Conservation (phyloP, 2,329 filamentous ascomycete species). For the Aspergillus sp. region DNA sequence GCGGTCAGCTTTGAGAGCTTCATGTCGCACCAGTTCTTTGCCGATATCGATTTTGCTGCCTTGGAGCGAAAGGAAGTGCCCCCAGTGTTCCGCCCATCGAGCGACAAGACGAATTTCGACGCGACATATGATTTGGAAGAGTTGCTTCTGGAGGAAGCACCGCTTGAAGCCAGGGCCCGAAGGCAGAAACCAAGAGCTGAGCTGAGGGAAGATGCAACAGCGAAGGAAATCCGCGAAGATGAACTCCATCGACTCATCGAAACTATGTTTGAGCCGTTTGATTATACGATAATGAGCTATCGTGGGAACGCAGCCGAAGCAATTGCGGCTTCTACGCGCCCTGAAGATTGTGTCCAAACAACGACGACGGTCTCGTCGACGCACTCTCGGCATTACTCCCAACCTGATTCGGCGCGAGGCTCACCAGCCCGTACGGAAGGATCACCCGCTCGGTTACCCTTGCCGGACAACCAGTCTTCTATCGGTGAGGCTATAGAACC, state of each 20-base stretch:
- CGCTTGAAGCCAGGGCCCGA: constrained; percentile 85
- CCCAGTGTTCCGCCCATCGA: constrained; percentile 88
- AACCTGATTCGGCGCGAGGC: constrained; percentile 32
- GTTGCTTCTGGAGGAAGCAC: constrained; percentile 87
- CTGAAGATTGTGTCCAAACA: constrained; percentile 35
- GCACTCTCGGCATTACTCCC: constrained; percentile 39
- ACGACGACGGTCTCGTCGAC: constrained; percentile 24
- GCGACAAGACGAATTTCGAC: constrained; percentile 98
- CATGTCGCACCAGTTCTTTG: constrained; percentile 85
- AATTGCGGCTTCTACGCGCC: constrained; percentile 40
- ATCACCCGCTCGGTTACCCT: constrained; percentile 26
- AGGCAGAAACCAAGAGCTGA: constrained; percentile 91
- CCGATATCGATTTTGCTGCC: constrained; percentile 76
- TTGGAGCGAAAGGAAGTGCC: constrained; percentile 84
- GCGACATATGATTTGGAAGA: constrained; percentile 97
- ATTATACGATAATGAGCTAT: constrained; percentile 83
- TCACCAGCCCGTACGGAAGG: constrained; percentile 33
- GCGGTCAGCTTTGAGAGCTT: constrained; percentile 79
- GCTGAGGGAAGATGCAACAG: constrained; percentile 89
- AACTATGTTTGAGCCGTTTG: constrained; percentile 88
- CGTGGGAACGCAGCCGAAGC: constrained; percentile 52
- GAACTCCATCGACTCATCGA: constrained; percentile 94
- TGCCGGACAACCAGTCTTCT: constrained; percentile 27
- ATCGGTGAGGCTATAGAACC: constrained; percentile 30
- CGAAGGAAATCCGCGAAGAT: constrained; percentile 91